These are phyloP conservation scores for Sclerotinia trifoliorum DNA, from an alignment of 2,329 filamentous ascomycete species.

Conservation along the genomic window DNA sequence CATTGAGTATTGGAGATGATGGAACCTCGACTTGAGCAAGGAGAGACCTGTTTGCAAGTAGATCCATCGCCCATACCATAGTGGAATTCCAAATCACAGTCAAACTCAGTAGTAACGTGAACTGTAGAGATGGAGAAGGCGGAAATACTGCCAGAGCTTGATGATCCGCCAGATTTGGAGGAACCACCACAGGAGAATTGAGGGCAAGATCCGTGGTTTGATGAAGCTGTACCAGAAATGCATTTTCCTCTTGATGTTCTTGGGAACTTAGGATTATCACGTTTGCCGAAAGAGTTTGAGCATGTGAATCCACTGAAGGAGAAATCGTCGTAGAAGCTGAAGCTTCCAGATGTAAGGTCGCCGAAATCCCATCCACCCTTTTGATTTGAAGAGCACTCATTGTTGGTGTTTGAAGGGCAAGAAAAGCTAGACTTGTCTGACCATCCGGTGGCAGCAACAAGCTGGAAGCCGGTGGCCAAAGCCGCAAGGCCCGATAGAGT, in stretches of 20 bases:
- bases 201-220: constrained; percentile 50
- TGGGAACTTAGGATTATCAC: constrained; percentile 49
- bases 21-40: constrained; percentile 66
- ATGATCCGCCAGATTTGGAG: neutral
- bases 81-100: constrained; percentile 79
- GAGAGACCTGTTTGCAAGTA: constrained; percentile 73
- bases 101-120: constrained; percentile 70
- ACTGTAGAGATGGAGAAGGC: constrained; percentile 74
- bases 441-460: constrained; percentile 50
- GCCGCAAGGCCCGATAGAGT: constrained; percentile 33
- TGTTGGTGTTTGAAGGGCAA: constrained; percentile 70
- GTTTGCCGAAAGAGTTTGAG: constrained; percentile 58
- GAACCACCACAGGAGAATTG: constrained; percentile 55
- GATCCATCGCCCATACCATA: constrained; percentile 83
- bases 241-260: constrained; percentile 48
- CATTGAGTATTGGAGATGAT: constrained; percentile 82
- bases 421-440: constrained; percentile 55
- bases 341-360: constrained; percentile 58
- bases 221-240: constrained; percentile 54
- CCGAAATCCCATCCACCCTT: constrained; percentile 69
- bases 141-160: constrained; percentile 39
- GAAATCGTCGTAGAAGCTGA: constrained; percentile 70
- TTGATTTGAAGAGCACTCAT: constrained; percentile 73
- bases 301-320: constrained; percentile 72
- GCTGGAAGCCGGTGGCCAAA: constrained; percentile 43